Base-by-base conservation (phyloP, 192 early-diverging fungal genomes). In the Gamsiella multidivaricata region DNA sequence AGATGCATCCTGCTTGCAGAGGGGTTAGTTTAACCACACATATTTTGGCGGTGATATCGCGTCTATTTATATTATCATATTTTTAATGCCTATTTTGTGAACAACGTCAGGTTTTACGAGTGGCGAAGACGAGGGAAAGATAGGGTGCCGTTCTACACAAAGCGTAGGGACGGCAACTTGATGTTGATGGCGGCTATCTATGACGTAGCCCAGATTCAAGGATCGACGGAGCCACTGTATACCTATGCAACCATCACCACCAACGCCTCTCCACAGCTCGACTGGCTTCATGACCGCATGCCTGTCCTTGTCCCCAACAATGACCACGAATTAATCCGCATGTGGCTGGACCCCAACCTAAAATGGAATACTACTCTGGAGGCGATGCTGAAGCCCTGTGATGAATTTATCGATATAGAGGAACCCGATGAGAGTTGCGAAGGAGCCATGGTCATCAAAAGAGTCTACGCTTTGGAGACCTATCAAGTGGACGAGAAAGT, bases 281-380 rank as follows among this genome's bases (percentile, higher is more conserved):
- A 70, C n/a, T 86, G 79, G 63, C 45, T 89, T 2, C 88, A 89
- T 50, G 79, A 84, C 34, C 83, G 88, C 3, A 89, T 89, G 88
- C 88, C 88, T 17, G 86, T 86, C 54, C 54, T 78, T 20, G 85
- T 89, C 54, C 61, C 87, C 3, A 83, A 89, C 23, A 34, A 70
- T 25, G 69, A 59, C 12, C 68, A 50, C 11, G 60, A 81, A 41
- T 83, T 81, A 47, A 61, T 86, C 15, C 37, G 69, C 14, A 36
- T 55, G 15, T 89, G 88, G 88, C 62, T 89, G n/a, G 83, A 87
- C 51, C 75, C 66, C 31, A 47, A 61, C 3, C 39, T 69, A 7
- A 26, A 46, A 0, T 85, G 86, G 86, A 61, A 60, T 28, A 22
- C 63, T 1, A 51, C 75, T 23, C 47, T 87, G 20, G 70, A 65